phyloP scores from a whole-genome alignment of 345 rosid species.

The Firmiana major region DNA sequence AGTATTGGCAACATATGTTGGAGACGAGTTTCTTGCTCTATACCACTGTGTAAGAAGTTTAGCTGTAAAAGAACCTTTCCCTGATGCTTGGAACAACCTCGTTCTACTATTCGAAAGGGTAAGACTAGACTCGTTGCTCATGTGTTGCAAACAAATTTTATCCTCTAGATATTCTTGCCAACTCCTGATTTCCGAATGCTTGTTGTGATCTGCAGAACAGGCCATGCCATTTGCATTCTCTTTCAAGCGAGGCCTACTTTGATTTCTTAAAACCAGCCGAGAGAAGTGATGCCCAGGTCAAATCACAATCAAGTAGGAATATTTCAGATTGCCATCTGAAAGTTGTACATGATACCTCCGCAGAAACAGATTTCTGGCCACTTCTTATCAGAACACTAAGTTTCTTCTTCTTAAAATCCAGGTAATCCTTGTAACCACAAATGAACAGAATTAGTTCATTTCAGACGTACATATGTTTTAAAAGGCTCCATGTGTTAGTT shows the following conservation, averaged over 20 bases:
- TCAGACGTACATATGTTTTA: background rate
- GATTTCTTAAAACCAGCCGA: slow-evolving; percentile 60
- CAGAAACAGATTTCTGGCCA: slow-evolving; percentile 49
- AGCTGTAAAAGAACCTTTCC: slow-evolving; percentile 92
- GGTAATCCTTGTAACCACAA: slow-evolving; percentile 34
- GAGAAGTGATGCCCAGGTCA: slow-evolving; percentile 22
- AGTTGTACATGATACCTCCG: slow-evolving; percentile 23
- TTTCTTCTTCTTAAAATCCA: slow-evolving; percentile 66
- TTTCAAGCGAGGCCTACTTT: slow-evolving; percentile 40
- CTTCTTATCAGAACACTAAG: slow-evolving; percentile 60
- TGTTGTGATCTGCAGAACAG: slow-evolving; percentile 61
- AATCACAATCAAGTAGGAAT: slow-evolving; percentile 23
- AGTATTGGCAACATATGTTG: slow-evolving; percentile 78
- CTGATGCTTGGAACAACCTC: slow-evolving; percentile 85
- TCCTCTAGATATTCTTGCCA: background rate
- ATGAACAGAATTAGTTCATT: background rate
- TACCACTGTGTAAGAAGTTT: slow-evolving; percentile 93
- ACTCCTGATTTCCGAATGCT: slow-evolving; percentile 26
- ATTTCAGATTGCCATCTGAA: slow-evolving; percentile 19
- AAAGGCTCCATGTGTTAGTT: background rate
- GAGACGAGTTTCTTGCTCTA: slow-evolving; percentile 83
- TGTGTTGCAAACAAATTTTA: background rate
- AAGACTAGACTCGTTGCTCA: slow-evolving; percentile 18
- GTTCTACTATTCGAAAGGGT: slow-evolving; percentile 74
- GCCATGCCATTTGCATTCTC: slow-evolving; percentile 40